phyloP scores from a whole-genome alignment of 2,329 filamentous ascomycete genomes.

The Didymellaceae sp. region DNA sequence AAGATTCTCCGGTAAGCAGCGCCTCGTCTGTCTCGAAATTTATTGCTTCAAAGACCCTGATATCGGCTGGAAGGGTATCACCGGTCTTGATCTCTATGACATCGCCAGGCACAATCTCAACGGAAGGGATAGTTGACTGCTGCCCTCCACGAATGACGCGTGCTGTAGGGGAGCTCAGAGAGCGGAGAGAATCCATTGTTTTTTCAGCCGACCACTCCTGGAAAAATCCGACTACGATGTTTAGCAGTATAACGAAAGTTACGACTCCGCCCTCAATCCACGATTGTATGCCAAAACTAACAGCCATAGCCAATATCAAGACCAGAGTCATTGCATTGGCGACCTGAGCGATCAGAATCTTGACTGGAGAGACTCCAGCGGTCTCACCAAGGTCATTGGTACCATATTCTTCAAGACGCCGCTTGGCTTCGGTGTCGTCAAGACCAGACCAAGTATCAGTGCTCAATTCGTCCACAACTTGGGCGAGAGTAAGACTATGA shows the following conservation, averaged over 20 bases:
- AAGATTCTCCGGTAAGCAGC: slow-evolving; percentile 72
- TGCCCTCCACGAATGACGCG: slow-evolving; percentile 60
- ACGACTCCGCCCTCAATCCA: slow-evolving; percentile 58
- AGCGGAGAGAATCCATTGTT: slow-evolving; percentile 57
- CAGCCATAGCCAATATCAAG: slow-evolving; percentile 57
- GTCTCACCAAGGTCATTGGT: slow-evolving; percentile 74
- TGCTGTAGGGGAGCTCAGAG: slow-evolving; percentile 56
- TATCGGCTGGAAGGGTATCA: slow-evolving; percentile 73
- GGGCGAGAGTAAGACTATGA: slow-evolving; percentile 62
- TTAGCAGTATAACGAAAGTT: slow-evolving; percentile 54
- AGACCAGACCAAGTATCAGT: slow-evolving; percentile 72
- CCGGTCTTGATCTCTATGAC: slow-evolving; percentile 68
- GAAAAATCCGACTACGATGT: slow-evolving; percentile 55
- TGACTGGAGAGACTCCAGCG: slow-evolving; percentile 71
- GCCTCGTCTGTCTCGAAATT: slow-evolving; percentile 80
- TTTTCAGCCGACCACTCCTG: slow-evolving; percentile 58
- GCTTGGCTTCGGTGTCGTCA: slow-evolving; percentile 63
- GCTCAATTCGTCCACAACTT: slow-evolving; percentile 62
- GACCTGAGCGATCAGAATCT: slow-evolving; percentile 74
- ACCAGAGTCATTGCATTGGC: slow-evolving; percentile 80
- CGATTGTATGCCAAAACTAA: slow-evolving; percentile 55
- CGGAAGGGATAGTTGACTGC: slow-evolving; percentile 59
- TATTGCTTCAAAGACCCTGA: slow-evolving; percentile 67
- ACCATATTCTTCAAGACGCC: slow-evolving; percentile 66
- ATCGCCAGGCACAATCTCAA: slow-evolving; percentile 70